These are phyloP conservation scores for Clitopilus hobsonii DNA, from an alignment of 768 basidiomycete genomes.

Conservation along the genomic window DNA sequence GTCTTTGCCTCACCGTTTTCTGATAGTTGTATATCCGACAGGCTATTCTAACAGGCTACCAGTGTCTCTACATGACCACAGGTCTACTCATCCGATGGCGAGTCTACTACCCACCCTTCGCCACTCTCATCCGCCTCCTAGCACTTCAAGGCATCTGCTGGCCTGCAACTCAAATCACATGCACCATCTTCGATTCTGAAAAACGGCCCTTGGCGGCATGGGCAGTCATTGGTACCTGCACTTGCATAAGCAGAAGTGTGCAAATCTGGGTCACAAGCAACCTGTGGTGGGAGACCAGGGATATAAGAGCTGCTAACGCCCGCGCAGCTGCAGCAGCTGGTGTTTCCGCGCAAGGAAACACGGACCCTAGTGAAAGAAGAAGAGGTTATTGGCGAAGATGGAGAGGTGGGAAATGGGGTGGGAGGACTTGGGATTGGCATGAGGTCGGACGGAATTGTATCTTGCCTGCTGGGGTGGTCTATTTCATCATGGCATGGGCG, in stretches of 20 bases:
- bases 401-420: conserved; percentile 47
- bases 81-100: conserved; percentile 90
- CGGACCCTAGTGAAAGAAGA: conserved; percentile 1
- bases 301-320: conserved; percentile 14
- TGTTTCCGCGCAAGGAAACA: conserved; percentile 13
- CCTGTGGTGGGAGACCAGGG: conserved; percentile 48
- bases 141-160: conserved; percentile 96
- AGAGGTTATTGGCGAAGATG: conserved; percentile 34
- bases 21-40: conserved; percentile 20
- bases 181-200: conserved; percentile 64
- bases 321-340: conserved; percentile 7
- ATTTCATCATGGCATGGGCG: conserved; percentile 80
- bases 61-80: conserved; percentile 83
- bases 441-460: conserved; percentile 66
- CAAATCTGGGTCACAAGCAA: conserved; percentile 98
- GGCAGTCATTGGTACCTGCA: conserved; percentile 88
- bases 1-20: conserved; percentile 1
- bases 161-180: conserved; percentile 87
- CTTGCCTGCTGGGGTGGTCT: conserved; percentile 68
- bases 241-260: conserved; percentile 74
- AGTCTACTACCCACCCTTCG: conserved; percentile 81
- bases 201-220: conserved; percentile 80
- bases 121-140: conserved; percentile 87
- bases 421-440: conserved; percentile 78
- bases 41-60: conserved; percentile 84